phyloP scores from a whole-genome alignment of 2,329 filamentous ascomycete genomes.

The Hypoxylon rubiginosum region DNA sequence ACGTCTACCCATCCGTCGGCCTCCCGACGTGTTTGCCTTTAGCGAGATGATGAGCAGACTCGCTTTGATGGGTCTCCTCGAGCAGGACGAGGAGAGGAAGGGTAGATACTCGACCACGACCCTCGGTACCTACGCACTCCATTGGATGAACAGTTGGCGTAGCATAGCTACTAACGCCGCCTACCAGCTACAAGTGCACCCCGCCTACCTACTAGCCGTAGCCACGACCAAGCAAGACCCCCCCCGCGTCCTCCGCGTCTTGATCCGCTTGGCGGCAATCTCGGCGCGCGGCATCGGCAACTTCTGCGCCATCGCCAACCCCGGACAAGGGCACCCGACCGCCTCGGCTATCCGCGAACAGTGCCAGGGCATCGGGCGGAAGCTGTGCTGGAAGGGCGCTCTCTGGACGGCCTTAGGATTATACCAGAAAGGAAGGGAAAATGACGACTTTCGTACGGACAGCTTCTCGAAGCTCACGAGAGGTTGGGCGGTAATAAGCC shows the following conservation, averaged over 20 bases:
- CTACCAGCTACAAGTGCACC: not conserved
- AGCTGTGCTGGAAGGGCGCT: not conserved
- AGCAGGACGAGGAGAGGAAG: not conserved
- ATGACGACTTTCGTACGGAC: too few species aligned
- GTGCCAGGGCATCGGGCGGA: not conserved
- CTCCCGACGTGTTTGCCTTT: not conserved
- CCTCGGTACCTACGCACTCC: not conserved
- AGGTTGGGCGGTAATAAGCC: too few species aligned
- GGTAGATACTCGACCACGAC: not conserved
- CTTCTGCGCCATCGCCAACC: not conserved
- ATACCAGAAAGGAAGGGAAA: not conserved
- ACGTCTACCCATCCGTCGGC: not conserved
- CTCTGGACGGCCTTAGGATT: slow-evolving; percentile 8
- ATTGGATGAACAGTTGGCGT: not conserved
- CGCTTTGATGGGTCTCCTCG: not conserved
- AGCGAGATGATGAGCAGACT: not conserved
- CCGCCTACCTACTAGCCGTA: slow-evolving; percentile 1
- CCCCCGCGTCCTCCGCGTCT: not conserved
- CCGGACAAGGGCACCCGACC: too few species aligned
- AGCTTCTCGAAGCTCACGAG: too few species aligned
- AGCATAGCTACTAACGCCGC: too few species aligned
- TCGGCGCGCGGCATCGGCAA: not conserved
- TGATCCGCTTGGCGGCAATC: slow-evolving; percentile 10
- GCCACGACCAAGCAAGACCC: too few species aligned
- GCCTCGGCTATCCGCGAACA: not conserved